Percentiles rank a stretch among this genome's conserved stretches.
These are phyloP conservation scores for Galerina sulciceps DNA, from an alignment of 768 basidiomycete genomes.

Conservation along the genomic window DNA sequence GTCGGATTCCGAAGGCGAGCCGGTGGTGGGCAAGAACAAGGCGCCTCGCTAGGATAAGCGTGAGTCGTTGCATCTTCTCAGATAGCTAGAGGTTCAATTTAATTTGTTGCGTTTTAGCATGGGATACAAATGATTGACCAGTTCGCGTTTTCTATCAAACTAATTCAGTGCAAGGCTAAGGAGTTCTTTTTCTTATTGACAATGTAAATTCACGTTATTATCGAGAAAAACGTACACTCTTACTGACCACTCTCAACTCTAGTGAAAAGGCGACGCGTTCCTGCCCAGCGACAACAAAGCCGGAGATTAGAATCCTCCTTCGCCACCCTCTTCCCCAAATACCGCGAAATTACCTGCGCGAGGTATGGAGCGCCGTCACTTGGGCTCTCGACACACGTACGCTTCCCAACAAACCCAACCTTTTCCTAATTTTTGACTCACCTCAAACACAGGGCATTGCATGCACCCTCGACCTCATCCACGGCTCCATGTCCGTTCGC, in stretches of 20 bases:
- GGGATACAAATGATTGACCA: constrained; percentile 99
- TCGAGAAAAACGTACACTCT: background rate
- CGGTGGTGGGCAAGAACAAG: constrained; percentile 80
- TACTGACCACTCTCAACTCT: background rate
- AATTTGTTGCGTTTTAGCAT: constrained; percentile 58
- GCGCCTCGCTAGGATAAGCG: constrained; percentile 92
- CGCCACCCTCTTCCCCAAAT: no score
- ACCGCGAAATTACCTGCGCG: no score
- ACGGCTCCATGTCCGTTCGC: constrained; percentile 96
- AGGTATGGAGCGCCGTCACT: no score
- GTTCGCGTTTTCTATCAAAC: constrained; percentile 51
- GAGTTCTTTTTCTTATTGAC: background rate
- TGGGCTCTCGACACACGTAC: constrained; percentile 85
- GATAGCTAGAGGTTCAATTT: constrained; percentile 12
- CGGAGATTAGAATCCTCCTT: no score
- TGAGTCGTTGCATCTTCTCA: constrained; percentile 41
- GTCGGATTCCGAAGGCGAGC: constrained; percentile 47
- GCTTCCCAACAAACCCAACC: constrained; percentile 18
- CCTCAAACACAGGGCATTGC: constrained; percentile 68
- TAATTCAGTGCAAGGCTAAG: background rate
- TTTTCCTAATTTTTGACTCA: background rate
- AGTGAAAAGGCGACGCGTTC: constrained; percentile 94
- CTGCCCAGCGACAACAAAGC: constrained; percentile 73
- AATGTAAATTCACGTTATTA: constrained; percentile 50
- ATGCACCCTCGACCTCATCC: constrained; percentile 94